A percentile compares a stretch with the other conserved stretches of the same genome.
phyloP scores from a whole-genome alignment of 225 moss, liverwort and hornwort genomes.

The Pleurozium schreberi region DNA sequence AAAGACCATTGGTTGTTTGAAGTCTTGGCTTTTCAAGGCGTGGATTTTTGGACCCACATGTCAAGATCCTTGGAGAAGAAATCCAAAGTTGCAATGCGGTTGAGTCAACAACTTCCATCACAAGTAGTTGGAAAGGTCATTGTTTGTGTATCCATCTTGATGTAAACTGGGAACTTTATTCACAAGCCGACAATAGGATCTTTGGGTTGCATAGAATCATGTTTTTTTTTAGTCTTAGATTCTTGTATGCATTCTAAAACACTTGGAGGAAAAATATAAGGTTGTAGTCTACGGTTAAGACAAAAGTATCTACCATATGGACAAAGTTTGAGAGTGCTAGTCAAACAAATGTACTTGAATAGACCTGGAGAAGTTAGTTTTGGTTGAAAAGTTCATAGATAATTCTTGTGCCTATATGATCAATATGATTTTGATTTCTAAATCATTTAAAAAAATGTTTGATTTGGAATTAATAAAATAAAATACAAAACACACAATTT shows the following conservation, averaged over 20 bases:
- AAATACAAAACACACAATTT: no score
- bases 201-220: no score
- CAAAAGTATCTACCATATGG: not conserved
- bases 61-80: not conserved
- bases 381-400: not conserved
- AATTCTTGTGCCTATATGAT: not conserved
- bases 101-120: no score
- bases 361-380: no score
- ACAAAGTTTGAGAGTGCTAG: not conserved
- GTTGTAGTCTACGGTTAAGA: not conserved
- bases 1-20: no score
- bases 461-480: no score
- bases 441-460: no score
- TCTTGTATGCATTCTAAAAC: not conserved
- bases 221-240: no score
- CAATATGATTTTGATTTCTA: no score
- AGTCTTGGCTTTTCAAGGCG: not conserved
- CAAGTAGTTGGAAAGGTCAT: not conserved
- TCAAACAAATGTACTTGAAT: not conserved
- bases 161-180: not conserved
- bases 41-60: accelerated
- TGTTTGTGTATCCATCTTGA: accelerated
- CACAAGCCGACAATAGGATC: not conserved
- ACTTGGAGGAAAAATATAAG: not conserved
- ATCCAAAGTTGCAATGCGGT: not conserved